Conservation (phyloP, 1,284 basidiomycete genomes). For the Malassezia dermatis region DNA sequence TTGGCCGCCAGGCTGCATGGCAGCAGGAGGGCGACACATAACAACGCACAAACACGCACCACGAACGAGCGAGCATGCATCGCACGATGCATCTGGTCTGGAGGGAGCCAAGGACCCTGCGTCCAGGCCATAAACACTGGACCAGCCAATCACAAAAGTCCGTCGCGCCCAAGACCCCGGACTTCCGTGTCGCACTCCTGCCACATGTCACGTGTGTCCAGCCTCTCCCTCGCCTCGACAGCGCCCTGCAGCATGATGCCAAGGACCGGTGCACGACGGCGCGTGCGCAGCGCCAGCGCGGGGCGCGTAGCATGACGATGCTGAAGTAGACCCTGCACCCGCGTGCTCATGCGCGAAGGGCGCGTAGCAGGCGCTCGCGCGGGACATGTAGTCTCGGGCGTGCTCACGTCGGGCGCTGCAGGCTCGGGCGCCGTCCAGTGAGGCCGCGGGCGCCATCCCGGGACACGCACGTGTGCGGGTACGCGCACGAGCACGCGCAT, state of each 20-base stretch:
- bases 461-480: conserved; percentile 19
- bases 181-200: conserved; percentile 26
- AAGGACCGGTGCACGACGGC: neutral
- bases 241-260: neutral
- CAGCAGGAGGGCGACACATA: neutral
- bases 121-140: neutral
- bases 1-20: neutral
- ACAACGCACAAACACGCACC: neutral
- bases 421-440: conserved; percentile 22
- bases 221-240: neutral
- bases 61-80: neutral
- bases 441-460: conserved; percentile 24
- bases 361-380: neutral
- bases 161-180: conserved; percentile 17
- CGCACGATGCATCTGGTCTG: neutral
- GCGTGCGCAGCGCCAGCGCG: neutral
- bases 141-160: neutral
- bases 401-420: neutral
- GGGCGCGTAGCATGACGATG: conserved; percentile 13
- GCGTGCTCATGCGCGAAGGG: neutral
- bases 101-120: neutral
- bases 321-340: neutral
- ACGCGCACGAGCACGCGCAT: conserved; percentile 25
- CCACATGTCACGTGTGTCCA: conserved; percentile 18
- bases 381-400: neutral